These are phyloP conservation scores for Fusarium nodosum DNA, from an alignment of 2,329 filamentous ascomycete genomes.

Conservation along the genomic window DNA sequence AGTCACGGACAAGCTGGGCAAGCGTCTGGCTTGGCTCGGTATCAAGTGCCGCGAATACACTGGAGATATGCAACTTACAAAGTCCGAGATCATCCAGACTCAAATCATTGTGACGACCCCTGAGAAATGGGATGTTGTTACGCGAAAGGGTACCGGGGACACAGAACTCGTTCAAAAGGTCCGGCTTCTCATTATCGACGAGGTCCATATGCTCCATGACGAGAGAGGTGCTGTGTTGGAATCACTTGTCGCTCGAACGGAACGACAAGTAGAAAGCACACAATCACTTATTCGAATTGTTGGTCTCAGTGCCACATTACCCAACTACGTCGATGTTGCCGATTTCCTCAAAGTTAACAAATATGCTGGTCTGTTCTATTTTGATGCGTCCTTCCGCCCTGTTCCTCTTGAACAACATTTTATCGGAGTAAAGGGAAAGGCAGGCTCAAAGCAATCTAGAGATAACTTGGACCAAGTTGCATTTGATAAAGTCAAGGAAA, in stretches of 20 bases:
- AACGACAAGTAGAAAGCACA: slow-evolving; percentile 97
- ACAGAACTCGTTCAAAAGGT: slow-evolving; percentile 99
- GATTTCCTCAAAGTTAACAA: slow-evolving; percentile 98
- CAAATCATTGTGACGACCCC: slow-evolving; percentile 99
- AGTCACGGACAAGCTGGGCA: slow-evolving; percentile 93
- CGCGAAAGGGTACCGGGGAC: slow-evolving; percentile 95
- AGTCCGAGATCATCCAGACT: slow-evolving; percentile 93
- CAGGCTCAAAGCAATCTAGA: slow-evolving; percentile 82
- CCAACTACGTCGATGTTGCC: slow-evolving; percentile 96
- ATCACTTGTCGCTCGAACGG: slow-evolving; percentile 92
- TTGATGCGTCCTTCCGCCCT: slow-evolving; percentile 94
- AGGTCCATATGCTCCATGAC: slow-evolving; percentile 99
- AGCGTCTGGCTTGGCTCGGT: slow-evolving; percentile 92
- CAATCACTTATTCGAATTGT: slow-evolving; percentile 97
- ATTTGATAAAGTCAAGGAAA: slow-evolving; percentile 94
- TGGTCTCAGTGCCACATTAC: slow-evolving; percentile 92
- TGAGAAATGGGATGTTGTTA: slow-evolving; percentile 99
- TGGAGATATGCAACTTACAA: slow-evolving; percentile 98
- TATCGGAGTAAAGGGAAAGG: slow-evolving; percentile 93
- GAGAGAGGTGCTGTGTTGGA: slow-evolving; percentile 96
- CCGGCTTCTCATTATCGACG: slow-evolving; percentile 94
- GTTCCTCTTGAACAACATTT: slow-evolving; percentile 98
- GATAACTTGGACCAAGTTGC: slow-evolving; percentile 90
- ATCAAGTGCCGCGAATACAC: slow-evolving; percentile 94
- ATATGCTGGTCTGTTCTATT: slow-evolving; percentile 93